phyloP scores from a whole-genome alignment of 345 rosid genomes.

The Gossypium thurberi region DNA sequence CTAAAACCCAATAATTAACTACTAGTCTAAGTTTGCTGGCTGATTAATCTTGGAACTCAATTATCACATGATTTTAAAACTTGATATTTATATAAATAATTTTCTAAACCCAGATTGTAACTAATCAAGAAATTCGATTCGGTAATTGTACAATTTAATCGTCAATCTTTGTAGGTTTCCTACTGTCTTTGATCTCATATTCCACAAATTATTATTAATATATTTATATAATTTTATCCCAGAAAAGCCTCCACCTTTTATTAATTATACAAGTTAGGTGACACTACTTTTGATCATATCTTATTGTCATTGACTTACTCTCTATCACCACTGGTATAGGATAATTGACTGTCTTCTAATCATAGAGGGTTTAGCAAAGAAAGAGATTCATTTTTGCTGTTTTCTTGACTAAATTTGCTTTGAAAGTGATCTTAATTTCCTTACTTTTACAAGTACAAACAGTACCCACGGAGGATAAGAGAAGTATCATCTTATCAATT shows the following conservation, averaged over 20 bases:
- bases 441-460: background rate
- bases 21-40: background rate
- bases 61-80: too few species aligned
- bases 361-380: background rate
- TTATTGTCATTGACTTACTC: background rate
- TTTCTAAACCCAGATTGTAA: too few species aligned
- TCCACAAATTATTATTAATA: too few species aligned
- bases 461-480: background rate
- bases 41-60: background rate
- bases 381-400: background rate
- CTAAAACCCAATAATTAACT: background rate
- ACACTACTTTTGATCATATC: background rate
- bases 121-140: too few species aligned
- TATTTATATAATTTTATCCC: too few species aligned
- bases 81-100: too few species aligned
- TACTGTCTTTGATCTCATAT: too few species aligned
- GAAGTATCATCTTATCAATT: background rate
- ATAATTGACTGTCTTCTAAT: background rate
- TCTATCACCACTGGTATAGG: background rate
- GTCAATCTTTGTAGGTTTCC: too few species aligned
- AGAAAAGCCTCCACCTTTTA: background rate
- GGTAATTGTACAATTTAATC: too few species aligned
- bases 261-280: background rate
- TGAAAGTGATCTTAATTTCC: background rate
- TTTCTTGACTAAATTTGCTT: background rate